Percentiles rank a stretch among this genome's conserved stretches.
Evolutionary conservation across 2,329 filamentous ascomycete genomes (phyloP).

Genomic region (Phoma sp.): DNA sequence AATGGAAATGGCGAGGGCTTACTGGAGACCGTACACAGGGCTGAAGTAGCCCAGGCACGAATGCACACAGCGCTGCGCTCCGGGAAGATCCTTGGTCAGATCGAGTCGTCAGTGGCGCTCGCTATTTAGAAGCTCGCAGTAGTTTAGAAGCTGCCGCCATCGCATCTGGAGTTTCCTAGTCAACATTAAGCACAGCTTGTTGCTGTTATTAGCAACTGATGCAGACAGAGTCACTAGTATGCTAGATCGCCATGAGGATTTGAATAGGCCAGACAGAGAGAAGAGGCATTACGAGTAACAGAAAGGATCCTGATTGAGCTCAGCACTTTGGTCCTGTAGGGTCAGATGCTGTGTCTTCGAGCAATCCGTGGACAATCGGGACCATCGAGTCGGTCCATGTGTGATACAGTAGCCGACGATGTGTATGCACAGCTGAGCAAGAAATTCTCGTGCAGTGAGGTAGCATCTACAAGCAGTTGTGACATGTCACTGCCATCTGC

Average conservation of each 20-base stretch:
- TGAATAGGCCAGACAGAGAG: background rate
- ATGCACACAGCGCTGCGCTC: background rate
- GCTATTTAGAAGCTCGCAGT: background rate
- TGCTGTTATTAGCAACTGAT: background rate
- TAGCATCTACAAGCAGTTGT: background rate
- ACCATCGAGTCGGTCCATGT: background rate
- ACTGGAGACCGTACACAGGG: background rate
- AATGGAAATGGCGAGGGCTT: background rate
- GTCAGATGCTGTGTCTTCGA: background rate
- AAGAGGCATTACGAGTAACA: background rate
- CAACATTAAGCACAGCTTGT: background rate
- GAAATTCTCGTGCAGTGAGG: background rate
- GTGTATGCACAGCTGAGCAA: background rate
- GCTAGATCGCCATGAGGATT: background rate
- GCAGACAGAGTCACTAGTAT: background rate
- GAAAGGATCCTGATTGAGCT: background rate
- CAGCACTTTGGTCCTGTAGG: background rate
- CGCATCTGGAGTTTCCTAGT: background rate
- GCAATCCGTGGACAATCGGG: background rate
- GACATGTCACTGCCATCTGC: background rate
- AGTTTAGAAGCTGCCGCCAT: background rate
- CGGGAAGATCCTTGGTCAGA: background rate
- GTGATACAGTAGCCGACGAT: background rate
- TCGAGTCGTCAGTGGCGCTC: background rate
- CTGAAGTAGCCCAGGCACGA: slow-evolving; percentile 1